These are phyloP conservation scores for Phaffomyces antillensis DNA, from an alignment of 805 yeast genomes.

Conservation along the genomic window DNA sequence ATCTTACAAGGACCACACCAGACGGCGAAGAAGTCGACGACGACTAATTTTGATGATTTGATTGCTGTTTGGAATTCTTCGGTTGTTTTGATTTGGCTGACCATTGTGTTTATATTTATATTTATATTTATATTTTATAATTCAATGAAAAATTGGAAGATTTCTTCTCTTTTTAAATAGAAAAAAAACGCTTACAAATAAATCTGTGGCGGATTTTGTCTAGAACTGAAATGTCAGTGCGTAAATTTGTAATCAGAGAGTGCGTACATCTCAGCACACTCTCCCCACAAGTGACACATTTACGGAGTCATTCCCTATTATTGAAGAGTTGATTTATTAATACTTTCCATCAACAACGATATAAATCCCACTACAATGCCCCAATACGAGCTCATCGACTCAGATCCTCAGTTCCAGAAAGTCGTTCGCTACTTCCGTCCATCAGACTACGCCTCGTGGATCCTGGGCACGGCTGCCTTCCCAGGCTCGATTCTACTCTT, in stretches of 20 bases:
- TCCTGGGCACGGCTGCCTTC: slow-evolving; percentile 38
- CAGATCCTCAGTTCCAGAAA: slow-evolving; percentile 68
- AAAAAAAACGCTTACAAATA: too few species aligned
- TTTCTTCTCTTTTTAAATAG: background rate
- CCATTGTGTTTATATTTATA: slow-evolving; percentile 34
- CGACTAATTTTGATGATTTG: slow-evolving; percentile 62
- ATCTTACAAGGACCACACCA: slow-evolving; percentile 99
- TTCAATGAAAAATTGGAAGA: too few species aligned
- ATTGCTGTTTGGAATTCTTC: slow-evolving; percentile 65
- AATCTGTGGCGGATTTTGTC: too few species aligned
- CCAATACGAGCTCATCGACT: slow-evolving; percentile 43
- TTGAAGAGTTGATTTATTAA: too few species aligned
- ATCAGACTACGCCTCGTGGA: slow-evolving; percentile 53
- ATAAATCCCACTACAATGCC: too few species aligned
- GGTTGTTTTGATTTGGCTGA: slow-evolving; percentile 39
- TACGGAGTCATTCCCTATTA: too few species aligned
- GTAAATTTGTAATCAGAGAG: too few species aligned
- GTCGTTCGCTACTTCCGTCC: slow-evolving; percentile 69
- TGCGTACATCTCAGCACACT: too few species aligned
- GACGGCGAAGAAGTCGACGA: slow-evolving; percentile 92
- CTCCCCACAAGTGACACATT: too few species aligned
- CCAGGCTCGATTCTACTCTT: slow-evolving; percentile 39
- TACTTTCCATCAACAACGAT: too few species aligned
- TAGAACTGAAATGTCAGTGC: too few species aligned
- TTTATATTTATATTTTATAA: background rate